A percentile compares a stretch with the other conserved stretches of the same genome.
Evolutionary conservation across 768 basidiomycete genomes (phyloP).

Genomic region (Suillus placidus): DNA sequence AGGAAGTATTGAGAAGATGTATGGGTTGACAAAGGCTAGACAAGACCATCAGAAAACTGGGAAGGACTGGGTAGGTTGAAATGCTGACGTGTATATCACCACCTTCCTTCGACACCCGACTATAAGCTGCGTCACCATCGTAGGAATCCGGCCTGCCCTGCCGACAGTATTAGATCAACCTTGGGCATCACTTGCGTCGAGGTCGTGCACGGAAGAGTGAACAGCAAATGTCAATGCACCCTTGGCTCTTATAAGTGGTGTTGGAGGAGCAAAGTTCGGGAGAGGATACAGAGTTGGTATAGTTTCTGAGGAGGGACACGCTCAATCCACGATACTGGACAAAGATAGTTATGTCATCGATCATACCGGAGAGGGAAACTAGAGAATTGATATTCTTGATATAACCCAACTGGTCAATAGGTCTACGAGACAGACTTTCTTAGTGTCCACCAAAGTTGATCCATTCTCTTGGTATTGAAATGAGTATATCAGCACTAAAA

Average conservation of each 20-base stretch:
- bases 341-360: conserved; percentile 17
- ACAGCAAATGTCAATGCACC: conserved; percentile 79
- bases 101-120: conserved; percentile 87
- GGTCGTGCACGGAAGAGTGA: conserved; percentile 60
- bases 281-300: conserved; percentile 75
- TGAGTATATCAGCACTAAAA: background rate
- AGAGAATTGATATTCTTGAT: conserved; percentile 87
- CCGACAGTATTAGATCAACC: conserved; percentile 16
- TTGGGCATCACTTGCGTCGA: conserved; percentile 30
- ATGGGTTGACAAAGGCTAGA: conserved; percentile 74
- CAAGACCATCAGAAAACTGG: conserved; percentile 52
- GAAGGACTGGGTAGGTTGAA: conserved; percentile 58
- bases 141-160: conserved; percentile 55
- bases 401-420: conserved; percentile 88
- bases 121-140: conserved; percentile 72
- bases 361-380: conserved; percentile 77
- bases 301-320: conserved; percentile 52
- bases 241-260: conserved; percentile 74
- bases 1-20: conserved; percentile 75
- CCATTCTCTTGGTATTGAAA: conserved; percentile 3
- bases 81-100: conserved; percentile 66
- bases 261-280: conserved; percentile 70
- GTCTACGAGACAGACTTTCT: conserved; percentile 63
- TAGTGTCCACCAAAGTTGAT: conserved; percentile 57
- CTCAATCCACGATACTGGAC: conserved; percentile 1